A percentile compares a stretch with the other conserved stretches of the same genome.
Evolutionary conservation across 257 asterid genomes (phyloP).

Genomic region (Petunia secreta): DNA sequence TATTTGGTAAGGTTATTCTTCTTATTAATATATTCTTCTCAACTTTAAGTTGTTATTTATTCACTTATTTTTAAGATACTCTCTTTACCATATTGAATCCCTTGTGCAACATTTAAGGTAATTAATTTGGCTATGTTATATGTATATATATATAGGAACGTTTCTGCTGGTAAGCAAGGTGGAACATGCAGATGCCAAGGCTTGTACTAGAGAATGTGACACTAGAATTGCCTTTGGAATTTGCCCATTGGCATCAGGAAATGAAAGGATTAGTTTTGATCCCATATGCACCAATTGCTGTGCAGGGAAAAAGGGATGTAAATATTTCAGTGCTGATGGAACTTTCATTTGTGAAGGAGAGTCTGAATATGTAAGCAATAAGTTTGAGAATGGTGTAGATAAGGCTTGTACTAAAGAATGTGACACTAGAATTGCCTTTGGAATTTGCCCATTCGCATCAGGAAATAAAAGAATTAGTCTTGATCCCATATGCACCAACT

Average conservation of each 20-base stretch:
- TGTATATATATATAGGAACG: background rate
- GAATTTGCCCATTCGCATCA: background rate
- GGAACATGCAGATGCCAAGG: background rate
- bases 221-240: background rate
- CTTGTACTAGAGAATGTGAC: background rate
- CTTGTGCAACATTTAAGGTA: background rate
- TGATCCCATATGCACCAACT: background rate
- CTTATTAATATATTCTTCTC: background rate
- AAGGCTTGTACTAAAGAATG: background rate
- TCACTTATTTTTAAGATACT: background rate
- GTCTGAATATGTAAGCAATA: background rate
- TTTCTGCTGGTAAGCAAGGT: conserved; percentile 9
- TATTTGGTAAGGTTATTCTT: conserved; percentile 20
- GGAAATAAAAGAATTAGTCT: background rate
- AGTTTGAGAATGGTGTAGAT: background rate
- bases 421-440: background rate
- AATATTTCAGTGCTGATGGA: background rate
- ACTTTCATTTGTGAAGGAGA: conserved; percentile 15
- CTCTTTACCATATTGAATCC: background rate
- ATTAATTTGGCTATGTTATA: background rate
- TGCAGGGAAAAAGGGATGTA: background rate
- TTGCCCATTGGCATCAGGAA: background rate
- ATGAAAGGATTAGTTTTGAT: background rate
- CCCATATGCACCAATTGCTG: background rate
- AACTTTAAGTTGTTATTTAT: background rate